A percentile compares a stretch with the other conserved stretches of the same genome.
phyloP scores from a whole-genome alignment of 495 filamentous ascomycete genomes.

The Bombardia bombarda region DNA sequence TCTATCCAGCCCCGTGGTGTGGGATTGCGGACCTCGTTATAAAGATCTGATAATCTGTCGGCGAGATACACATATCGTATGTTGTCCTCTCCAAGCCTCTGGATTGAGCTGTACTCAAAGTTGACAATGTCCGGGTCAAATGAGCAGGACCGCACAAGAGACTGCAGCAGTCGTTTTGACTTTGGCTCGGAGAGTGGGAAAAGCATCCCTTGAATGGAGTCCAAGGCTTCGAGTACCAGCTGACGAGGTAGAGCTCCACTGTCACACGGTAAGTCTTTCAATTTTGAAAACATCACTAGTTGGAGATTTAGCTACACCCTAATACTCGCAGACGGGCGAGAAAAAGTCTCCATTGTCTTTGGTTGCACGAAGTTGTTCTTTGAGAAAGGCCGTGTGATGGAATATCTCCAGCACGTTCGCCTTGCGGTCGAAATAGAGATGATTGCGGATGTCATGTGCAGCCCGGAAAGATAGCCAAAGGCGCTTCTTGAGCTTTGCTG shows the following conservation, averaged over 20 bases:
- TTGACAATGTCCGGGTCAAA: conserved; percentile 3
- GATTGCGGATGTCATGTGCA: conserved; percentile 1
- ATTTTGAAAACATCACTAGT: too few relatives aligned
- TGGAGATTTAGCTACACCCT: too few relatives aligned
- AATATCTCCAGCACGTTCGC: not conserved
- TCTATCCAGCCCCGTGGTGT: conserved; percentile 3
- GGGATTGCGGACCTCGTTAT: conserved; percentile 1
- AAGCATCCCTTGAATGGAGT: conserved; percentile 1
- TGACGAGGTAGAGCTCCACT: conserved; percentile 2
- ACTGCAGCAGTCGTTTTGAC: not conserved
- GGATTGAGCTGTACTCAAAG: conserved; percentile 3
- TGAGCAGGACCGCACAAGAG: conserved; percentile 1
- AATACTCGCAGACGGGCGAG: too few relatives aligned
- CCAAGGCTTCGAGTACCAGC: not conserved
- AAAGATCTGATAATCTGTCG: conserved; percentile 1
- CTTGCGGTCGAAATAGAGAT: conserved; percentile 1
- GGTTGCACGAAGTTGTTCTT: conserved; percentile 4
- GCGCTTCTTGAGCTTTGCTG: conserved; percentile 1
- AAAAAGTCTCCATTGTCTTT: not conserved
- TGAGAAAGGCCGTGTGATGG: conserved; percentile 5
- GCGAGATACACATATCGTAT: not conserved
- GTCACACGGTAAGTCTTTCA: too few relatives aligned
- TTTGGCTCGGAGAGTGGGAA: not conserved
- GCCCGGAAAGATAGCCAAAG: not conserved
- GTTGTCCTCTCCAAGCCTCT: not conserved